Evolutionary conservation across 75 land plant genomes (phyloP), one percentile per base, ranked within the genome.

Genomic region (Ceratopteris richardii): DNA sequence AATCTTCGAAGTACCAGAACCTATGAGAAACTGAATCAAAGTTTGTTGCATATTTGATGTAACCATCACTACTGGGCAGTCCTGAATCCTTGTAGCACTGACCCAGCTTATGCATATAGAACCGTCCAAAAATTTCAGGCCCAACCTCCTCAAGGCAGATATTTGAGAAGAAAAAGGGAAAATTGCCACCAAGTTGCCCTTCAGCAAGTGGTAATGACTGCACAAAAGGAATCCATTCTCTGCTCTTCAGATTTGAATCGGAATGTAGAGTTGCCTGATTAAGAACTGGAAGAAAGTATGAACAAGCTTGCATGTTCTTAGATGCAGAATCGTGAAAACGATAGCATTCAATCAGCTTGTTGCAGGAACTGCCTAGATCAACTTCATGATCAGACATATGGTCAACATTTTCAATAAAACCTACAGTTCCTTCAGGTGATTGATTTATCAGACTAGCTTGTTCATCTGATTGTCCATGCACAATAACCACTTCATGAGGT

Each of bases 391-490:
- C 48, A 46, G 48, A 46, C 17, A 20, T 17, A 46, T 46, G 14
- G 3, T 46, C 14, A 3, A 33, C 9, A 20, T 14, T 46, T 5
- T n/a, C 21, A 20, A 2, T 5, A 46, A 20, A 2, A 17, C 17
- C 14, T 4, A 46, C 5, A 17, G 3, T 46, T n/a, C 17, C 21
- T n/a, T 46, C 21, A 46, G n/a, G 14, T n/a, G 21, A 14, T 17
- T 7, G n/a, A 17, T 7, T 2, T 3, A 2, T 14, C 48, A 20
- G 21, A 17, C 48, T 20, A 46, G 48, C 48, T n/a, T 46, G 14
- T 46, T 20, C 48, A 2, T 46, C 48, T 46, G 48, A 4, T 46
- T 46, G n/a, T 46, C 48, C 48, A 46, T 46, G 48, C 48, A 46
- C 4, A 14, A 46, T 46, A 46, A 46, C 48, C n/a, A 46, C 48